Evolutionary conservation across 2,329 filamentous ascomycete genomes (phyloP).

Genomic region (Nemania sp.): DNA sequence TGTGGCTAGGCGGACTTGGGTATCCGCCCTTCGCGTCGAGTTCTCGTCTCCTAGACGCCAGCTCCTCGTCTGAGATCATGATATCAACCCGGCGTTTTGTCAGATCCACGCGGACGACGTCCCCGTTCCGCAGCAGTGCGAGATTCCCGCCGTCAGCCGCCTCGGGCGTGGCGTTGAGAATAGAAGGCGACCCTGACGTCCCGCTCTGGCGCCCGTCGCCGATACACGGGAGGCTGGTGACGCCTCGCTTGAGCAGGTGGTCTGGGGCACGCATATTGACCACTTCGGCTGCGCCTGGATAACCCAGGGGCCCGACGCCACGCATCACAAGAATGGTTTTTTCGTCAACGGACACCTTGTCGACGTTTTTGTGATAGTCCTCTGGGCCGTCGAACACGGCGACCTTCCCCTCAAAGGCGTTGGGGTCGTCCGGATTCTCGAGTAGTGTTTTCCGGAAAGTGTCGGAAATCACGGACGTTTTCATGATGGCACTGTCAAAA

Average conservation of each 20-base stretch:
- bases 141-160: constrained; percentile 58
- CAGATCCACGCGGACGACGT: constrained; percentile 54
- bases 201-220: constrained; percentile 59
- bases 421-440: constrained; percentile 48
- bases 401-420: constrained; percentile 51
- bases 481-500: constrained; percentile 57
- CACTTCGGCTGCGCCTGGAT: constrained; percentile 54
- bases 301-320: constrained; percentile 52
- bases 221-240: constrained; percentile 53
- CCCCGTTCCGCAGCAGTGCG: constrained; percentile 53
- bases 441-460: constrained; percentile 51
- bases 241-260: constrained; percentile 48
- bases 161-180: constrained; percentile 59
- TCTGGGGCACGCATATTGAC: constrained; percentile 56
- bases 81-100: constrained; percentile 53
- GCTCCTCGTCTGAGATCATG: constrained; percentile 47
- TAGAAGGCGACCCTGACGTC: constrained; percentile 57
- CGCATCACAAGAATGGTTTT: constrained; percentile 53
- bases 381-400: constrained; percentile 56
- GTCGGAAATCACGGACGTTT: constrained; percentile 53
- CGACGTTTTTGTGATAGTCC: constrained; percentile 50
- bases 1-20: constrained; percentile 46
- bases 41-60: constrained; percentile 44
- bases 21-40: constrained; percentile 46
- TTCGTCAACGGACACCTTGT: constrained; percentile 46